Evolutionary conservation across 352 stramenopile genomes (phyloP).

Genomic region (Stramenopiles sp.): DNA sequence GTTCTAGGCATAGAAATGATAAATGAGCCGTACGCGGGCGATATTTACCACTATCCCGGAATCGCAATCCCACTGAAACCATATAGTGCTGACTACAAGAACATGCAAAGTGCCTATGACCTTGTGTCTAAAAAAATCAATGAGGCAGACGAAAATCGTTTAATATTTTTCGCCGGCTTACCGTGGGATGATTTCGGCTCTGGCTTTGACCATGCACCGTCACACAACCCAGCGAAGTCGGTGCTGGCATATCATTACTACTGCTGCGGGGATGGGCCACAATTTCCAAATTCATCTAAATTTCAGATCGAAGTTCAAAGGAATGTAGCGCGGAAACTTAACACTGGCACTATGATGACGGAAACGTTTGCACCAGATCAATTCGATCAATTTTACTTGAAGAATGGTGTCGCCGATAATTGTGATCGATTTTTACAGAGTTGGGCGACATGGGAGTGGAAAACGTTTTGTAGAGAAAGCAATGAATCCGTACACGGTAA

Average conservation of each 20-base stretch:
- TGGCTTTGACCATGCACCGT: background rate
- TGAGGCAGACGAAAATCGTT: constrained; percentile 15
- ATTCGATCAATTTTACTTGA: background rate
- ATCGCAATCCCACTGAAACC: constrained; percentile 17
- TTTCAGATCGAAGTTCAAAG: constrained; percentile 1
- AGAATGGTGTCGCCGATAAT: constrained; percentile 3
- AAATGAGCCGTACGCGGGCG: constrained; percentile 12
- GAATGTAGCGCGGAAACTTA: background rate
- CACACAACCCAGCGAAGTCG: background rate
- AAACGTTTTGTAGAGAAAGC: constrained; percentile 8
- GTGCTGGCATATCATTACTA: constrained; percentile 9
- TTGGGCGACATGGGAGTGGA: constrained; percentile 9
- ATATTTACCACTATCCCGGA: constrained; percentile 21
- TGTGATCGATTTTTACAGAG: background rate
- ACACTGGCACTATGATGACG: background rate
- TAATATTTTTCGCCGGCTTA: constrained; percentile 20
- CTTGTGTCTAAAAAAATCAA: constrained; percentile 14
- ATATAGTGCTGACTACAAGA: constrained; percentile 15
- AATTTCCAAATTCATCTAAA: background rate
- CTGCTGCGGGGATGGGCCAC: background rate
- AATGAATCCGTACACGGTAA: background rate
- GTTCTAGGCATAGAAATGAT: background rate
- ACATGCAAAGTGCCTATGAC: constrained; percentile 21
- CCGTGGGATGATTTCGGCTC: background rate
- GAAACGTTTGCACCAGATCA: constrained; percentile 8